A percentile compares a stretch with the other conserved stretches of the same genome.
Evolutionary conservation across 176 grass and related monocot species (phyloP).

Genomic region (Hordeum marinum): DNA sequence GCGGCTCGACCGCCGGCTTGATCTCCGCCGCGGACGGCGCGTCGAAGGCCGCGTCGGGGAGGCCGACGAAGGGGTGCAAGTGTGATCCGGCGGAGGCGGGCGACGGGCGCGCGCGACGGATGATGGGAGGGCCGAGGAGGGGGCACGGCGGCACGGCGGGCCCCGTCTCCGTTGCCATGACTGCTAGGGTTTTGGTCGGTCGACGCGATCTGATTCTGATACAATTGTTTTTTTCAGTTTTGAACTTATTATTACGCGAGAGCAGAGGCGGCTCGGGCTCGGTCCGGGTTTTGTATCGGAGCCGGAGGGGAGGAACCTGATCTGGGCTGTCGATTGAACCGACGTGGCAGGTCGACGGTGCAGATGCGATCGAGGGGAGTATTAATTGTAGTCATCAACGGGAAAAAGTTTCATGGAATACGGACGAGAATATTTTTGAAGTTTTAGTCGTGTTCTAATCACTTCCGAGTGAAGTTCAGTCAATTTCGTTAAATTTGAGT

Average conservation of each 20-base stretch:
- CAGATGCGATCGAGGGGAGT: neutral
- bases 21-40: neutral
- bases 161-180: neutral
- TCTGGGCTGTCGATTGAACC: neutral
- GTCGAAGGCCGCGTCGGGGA: conserved; percentile 33
- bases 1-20: neutral
- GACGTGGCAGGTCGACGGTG: neutral
- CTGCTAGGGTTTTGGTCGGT: neutral
- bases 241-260: too few relatives aligned
- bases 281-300: too few relatives aligned
- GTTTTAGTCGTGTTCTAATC: too few relatives aligned
- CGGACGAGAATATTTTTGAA: too few relatives aligned
- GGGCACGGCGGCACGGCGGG: neutral
- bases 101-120: neutral
- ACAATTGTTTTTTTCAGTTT: too few relatives aligned
- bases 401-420: too few relatives aligned
- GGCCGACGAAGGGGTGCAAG: conserved; percentile 6
- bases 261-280: too few relatives aligned
- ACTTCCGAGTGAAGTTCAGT: too few relatives aligned
- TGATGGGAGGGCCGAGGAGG: conserved; percentile 16
- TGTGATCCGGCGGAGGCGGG: neutral
- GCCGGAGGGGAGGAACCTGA: too few relatives aligned
- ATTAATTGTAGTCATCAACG: too few relatives aligned
- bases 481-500: too few relatives aligned
- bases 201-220: too few relatives aligned